These are phyloP conservation scores for Stephania japonica DNA, from an alignment of 164 flowering plant species.

Conservation along the genomic window DNA sequence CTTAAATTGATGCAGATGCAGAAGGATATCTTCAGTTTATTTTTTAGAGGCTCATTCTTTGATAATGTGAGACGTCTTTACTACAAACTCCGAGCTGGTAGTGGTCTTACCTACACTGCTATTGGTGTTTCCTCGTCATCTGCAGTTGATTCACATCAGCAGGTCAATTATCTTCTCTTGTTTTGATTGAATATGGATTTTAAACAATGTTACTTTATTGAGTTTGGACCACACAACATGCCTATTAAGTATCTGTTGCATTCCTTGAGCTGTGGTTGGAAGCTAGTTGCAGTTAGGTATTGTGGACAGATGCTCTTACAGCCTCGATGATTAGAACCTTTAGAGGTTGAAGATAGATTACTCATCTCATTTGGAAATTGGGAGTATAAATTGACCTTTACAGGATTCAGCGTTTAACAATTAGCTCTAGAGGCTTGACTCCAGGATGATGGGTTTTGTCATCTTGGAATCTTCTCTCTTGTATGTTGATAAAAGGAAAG, in stretches of 20 bases:
- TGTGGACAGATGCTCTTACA: not conserved
- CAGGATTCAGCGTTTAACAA: not conserved
- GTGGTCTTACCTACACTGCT: constrained; percentile 44
- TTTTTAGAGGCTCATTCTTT: constrained; percentile 44
- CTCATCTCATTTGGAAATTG: not conserved
- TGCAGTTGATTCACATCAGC: constrained; percentile 41
- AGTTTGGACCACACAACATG: not conserved
- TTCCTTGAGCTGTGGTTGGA: not conserved
- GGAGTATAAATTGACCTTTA: not conserved
- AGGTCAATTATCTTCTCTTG: constrained; percentile 32
- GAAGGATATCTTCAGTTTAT: constrained; percentile 30
- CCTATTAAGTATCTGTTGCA: no score
- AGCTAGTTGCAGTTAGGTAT: not conserved
- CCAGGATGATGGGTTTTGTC: not conserved
- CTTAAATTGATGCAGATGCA: constrained; percentile 34
- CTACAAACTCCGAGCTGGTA: constrained; percentile 51
- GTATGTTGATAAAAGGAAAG: not conserved
- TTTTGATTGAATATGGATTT: not conserved
- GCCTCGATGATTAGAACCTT: not conserved
- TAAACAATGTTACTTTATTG: not conserved
- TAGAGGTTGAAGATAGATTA: not conserved
- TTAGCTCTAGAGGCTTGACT: not conserved
- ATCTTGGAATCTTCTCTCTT: not conserved
- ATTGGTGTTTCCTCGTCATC: constrained; percentile 44
- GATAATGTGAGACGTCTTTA: constrained; percentile 59